Percentiles rank a stretch among this genome's conserved stretches.
phyloP scores from a whole-genome alignment of 1,139 yeast species.

The Saccharomyces hybrid region DNA sequence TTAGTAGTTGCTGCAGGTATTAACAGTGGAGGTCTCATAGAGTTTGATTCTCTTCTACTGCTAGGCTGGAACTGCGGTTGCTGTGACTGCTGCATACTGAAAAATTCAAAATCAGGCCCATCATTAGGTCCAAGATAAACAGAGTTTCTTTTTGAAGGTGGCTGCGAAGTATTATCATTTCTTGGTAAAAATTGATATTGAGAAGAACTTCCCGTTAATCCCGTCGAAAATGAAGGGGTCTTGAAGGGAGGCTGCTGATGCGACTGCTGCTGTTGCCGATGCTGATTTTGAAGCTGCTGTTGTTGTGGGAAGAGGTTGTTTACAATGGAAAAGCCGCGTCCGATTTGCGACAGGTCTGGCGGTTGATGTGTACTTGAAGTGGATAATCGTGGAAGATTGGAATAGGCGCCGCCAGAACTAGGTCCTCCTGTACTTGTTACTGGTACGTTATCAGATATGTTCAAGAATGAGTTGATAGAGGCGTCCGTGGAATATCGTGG shows the following conservation, averaged over 20 bases:
- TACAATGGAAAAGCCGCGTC: slow-evolving; percentile 34
- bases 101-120: slow-evolving; percentile 19
- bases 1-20: slow-evolving; percentile 26
- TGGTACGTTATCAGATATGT: slow-evolving; percentile 10
- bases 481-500: slow-evolving; percentile 23
- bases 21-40: slow-evolving; percentile 18
- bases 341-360: slow-evolving; percentile 19
- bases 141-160: slow-evolving; percentile 21
- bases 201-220: background rate
- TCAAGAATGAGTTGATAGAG: slow-evolving; percentile 20
- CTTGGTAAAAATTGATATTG: background rate
- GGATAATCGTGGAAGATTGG: background rate
- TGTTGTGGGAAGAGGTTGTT: slow-evolving; percentile 26
- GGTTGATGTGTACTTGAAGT: slow-evolving; percentile 8
- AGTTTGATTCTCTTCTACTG: slow-evolving; percentile 9
- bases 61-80: slow-evolving; percentile 7
- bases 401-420: slow-evolving; percentile 3
- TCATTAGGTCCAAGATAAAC: slow-evolving; percentile 18
- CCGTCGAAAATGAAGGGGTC: slow-evolving; percentile 4
- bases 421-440: slow-evolving; percentile 20
- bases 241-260: slow-evolving; percentile 8
- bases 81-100: slow-evolving; percentile 10
- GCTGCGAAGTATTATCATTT: slow-evolving; percentile 10
- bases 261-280: slow-evolving; percentile 13
- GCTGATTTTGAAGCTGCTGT: slow-evolving; percentile 10